These are phyloP conservation scores for Wickerhamiella bombiphila DNA, from an alignment of 805 yeast genomes.

Conservation along the genomic window DNA sequence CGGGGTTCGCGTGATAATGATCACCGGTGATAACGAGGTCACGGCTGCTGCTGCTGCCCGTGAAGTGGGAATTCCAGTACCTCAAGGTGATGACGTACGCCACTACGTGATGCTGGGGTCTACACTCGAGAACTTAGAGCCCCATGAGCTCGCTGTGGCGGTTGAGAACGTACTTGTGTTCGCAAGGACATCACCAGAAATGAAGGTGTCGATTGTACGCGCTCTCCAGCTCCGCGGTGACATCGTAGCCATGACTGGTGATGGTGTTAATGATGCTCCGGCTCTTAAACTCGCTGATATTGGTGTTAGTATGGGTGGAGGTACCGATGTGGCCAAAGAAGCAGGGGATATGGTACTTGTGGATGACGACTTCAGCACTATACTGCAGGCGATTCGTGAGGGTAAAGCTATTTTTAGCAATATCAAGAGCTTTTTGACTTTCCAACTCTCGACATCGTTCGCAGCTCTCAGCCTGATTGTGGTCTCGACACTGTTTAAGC, in stretches of 20 bases:
- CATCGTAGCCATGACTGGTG: slow-evolving; percentile 98
- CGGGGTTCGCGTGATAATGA: slow-evolving; percentile 96
- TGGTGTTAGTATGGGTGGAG: slow-evolving; percentile 81
- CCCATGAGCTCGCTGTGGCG: slow-evolving; percentile 55
- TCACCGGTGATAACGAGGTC: slow-evolving; percentile 55
- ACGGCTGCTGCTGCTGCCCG: slow-evolving; percentile 39
- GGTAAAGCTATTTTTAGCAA: slow-evolving; percentile 96
- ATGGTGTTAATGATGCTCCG: slow-evolving; percentile 98
- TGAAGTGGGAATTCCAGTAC: slow-evolving; percentile 44
- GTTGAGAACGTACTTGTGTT: slow-evolving; percentile 61
- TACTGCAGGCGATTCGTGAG: slow-evolving; percentile 84
- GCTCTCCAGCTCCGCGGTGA: slow-evolving; percentile 59
- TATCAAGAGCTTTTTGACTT: slow-evolving; percentile 86
- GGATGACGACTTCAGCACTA: slow-evolving; percentile 92
- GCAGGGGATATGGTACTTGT: slow-evolving; percentile 97
- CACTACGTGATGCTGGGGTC: slow-evolving; percentile 75
- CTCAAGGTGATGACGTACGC: slow-evolving; percentile 41
- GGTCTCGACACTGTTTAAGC: slow-evolving; percentile 66
- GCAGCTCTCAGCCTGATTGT: slow-evolving; percentile 89
- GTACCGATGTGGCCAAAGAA: slow-evolving; percentile 97
- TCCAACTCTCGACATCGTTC: slow-evolving; percentile 89
- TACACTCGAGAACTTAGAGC: slow-evolving; percentile 57
- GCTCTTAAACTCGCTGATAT: slow-evolving; percentile 91
- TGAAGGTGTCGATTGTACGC: slow-evolving; percentile 35
- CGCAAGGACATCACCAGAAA: slow-evolving; percentile 33